Evolutionary conservation across 257 asterid species (phyloP).

Genomic region (Primulina tabacum): DNA sequence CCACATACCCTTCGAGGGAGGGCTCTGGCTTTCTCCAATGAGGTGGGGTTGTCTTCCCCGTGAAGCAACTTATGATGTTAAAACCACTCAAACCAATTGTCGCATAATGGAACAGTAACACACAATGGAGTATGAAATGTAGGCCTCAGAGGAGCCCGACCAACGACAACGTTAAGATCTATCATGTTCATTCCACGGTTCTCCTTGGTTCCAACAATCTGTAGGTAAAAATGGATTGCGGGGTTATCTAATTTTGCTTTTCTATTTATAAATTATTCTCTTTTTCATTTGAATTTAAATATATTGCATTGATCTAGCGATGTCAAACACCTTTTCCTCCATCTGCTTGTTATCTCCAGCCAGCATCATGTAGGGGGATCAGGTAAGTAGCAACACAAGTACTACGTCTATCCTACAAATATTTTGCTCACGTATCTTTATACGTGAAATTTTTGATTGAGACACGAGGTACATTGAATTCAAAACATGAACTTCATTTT

Average conservation of each 20-base stretch:
- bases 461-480: background rate
- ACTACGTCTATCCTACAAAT: background rate
- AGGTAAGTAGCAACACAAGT: background rate
- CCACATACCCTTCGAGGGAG: too few species aligned
- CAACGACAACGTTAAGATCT: constrained; percentile 17
- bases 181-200: background rate
- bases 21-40: too few species aligned
- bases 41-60: too few species aligned
- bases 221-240: background rate
- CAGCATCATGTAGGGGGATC: constrained; percentile 9
- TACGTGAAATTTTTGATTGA: too few species aligned
- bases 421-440: background rate
- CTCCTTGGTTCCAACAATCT: constrained; percentile 18
- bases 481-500: background rate
- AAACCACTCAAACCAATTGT: too few species aligned
- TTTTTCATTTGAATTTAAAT: background rate
- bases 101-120: too few species aligned
- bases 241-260: background rate
- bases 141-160: background rate
- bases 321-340: constrained; percentile 28
- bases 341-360: constrained; percentile 33
- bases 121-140: too few species aligned
- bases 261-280: too few species aligned
- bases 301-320: background rate
- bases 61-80: too few species aligned